A percentile compares a stretch with the other conserved stretches of the same genome.
Evolutionary conservation across 2,329 filamentous ascomycete genomes (phyloP).

Genomic region (Xylaria sp.): DNA sequence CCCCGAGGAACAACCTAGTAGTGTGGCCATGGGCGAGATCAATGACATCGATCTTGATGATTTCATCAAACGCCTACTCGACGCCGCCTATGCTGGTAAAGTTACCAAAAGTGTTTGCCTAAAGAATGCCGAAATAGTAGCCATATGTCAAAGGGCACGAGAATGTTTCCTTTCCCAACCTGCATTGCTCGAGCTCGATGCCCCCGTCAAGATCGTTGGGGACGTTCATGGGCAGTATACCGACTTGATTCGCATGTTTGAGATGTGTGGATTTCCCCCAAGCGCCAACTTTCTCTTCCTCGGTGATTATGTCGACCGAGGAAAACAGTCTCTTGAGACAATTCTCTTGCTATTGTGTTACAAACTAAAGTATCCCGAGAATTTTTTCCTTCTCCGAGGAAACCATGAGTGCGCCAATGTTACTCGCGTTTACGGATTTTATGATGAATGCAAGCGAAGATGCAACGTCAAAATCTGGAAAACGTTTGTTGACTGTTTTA

Average conservation of each 20-base stretch:
- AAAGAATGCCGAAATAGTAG: conserved; percentile 96
- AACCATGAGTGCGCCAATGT: conserved; percentile 99
- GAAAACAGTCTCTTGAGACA: conserved; percentile 98
- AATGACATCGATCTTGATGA: conserved; percentile 95
- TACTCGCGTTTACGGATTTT: conserved; percentile 99
- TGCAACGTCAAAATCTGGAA: conserved; percentile 99
- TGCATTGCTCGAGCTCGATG: conserved; percentile 86
- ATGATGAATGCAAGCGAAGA: conserved; percentile 98
- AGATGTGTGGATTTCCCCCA: conserved; percentile 97
- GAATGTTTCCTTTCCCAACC: conserved; percentile 92
- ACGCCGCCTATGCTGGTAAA: conserved; percentile 94
- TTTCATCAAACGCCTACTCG: conserved; percentile 91
- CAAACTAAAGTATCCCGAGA: conserved; percentile 99
- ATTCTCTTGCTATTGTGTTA: conserved; percentile 96
- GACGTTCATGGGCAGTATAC: conserved; percentile 98
- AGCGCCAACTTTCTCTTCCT: conserved; percentile 94
- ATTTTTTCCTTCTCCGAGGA: conserved; percentile 97
- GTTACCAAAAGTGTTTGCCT: conserved; percentile 97
- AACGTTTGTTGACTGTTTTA: conserved; percentile 99
- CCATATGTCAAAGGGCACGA: conserved; percentile 86
- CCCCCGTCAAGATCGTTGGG: conserved; percentile 96
- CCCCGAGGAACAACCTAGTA: conserved; percentile 52
- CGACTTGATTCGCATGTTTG: conserved; percentile 94
- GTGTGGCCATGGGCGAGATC: conserved; percentile 79
- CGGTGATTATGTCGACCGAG: conserved; percentile 97